These are phyloP conservation scores for Conoideocrella luteorostrata DNA, from an alignment of 2,329 filamentous ascomycete genomes.

Conservation along the genomic window DNA sequence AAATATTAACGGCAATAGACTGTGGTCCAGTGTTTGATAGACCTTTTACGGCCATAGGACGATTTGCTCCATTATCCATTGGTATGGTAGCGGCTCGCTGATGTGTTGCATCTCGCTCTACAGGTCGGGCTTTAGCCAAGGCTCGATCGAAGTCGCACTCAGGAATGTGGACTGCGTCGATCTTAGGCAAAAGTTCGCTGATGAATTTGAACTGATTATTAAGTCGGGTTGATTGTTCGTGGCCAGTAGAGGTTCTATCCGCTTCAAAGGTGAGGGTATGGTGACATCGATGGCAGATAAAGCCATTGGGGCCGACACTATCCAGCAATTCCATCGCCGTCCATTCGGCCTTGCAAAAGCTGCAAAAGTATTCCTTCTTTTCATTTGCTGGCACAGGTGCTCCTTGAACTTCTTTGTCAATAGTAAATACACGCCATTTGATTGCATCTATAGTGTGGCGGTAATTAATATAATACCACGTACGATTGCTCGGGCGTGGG, in stretches of 20 bases:
- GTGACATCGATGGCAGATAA: constrained; percentile 76
- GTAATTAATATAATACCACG: constrained; percentile 97
- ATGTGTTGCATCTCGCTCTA: constrained; percentile 61
- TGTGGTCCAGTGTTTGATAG: constrained; percentile 60
- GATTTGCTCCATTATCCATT: constrained; percentile 44
- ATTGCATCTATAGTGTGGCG: constrained; percentile 91
- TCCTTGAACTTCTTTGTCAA: constrained; percentile 83
- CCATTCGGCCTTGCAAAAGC: constrained; percentile 76
- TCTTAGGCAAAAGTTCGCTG: constrained; percentile 66
- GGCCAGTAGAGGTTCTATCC: constrained; percentile 61
- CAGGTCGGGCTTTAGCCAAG: constrained; percentile 53
- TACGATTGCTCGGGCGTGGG: constrained; percentile 73
- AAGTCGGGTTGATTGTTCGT: constrained; percentile 65
- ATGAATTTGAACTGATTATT: constrained; percentile 78
- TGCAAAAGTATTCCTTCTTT: constrained; percentile 87
- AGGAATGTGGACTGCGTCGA: constrained; percentile 68
- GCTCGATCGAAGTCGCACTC: constrained; percentile 69
- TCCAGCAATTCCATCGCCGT: constrained; percentile 86
- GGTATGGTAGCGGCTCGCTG: constrained; percentile 55
- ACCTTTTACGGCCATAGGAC: constrained; percentile 64
- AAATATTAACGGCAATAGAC: constrained; percentile 64
- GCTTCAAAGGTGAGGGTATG: constrained; percentile 57
- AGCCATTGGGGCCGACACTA: constrained; percentile 62
- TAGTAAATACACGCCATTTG: constrained; percentile 85
- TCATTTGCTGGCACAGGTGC: constrained; percentile 74